A percentile compares a stretch with the other conserved stretches of the same genome.
These are phyloP conservation scores for Comarum palustre DNA, from an alignment of 306 rosid species.

Conservation along the genomic window DNA sequence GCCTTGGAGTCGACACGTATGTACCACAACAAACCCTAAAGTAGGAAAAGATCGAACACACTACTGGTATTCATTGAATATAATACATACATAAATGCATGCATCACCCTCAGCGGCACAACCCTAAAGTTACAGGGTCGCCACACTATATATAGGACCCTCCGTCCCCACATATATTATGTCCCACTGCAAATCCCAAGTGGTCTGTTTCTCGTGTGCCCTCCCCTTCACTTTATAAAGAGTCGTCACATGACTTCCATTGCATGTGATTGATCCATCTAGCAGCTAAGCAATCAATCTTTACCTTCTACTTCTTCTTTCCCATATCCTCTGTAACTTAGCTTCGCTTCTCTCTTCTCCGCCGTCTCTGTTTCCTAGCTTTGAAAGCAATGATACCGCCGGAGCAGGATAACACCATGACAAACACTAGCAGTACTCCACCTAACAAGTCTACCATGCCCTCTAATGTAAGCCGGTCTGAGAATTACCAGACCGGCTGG, in stretches of 20 bases:
- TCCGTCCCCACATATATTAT: conserved; percentile 2
- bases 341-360: not conserved
- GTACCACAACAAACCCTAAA: not conserved
- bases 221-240: not conserved
- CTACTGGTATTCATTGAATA: not conserved
- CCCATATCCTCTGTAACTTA: not conserved
- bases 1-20: not conserved
- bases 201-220: conserved; percentile 16
- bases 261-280: conserved; percentile 2
- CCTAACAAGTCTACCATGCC: conserved; percentile 32
- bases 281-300: not conserved
- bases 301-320: not conserved
- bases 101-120: not conserved
- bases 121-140: not conserved
- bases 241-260: conserved; percentile 16
- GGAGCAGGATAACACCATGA: conserved; percentile 54
- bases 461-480: conserved; percentile 32
- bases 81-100: not conserved
- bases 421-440: conserved; percentile 3
- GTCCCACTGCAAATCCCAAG: conserved; percentile 4
- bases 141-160: not conserved
- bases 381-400: conserved; percentile 62
- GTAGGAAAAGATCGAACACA: not conserved
- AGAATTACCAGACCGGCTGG: conserved; percentile 29
- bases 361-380: not conserved